Conservation (phyloP, 2,329 filamentous ascomycete species). For the Cercospora berteroae region DNA sequence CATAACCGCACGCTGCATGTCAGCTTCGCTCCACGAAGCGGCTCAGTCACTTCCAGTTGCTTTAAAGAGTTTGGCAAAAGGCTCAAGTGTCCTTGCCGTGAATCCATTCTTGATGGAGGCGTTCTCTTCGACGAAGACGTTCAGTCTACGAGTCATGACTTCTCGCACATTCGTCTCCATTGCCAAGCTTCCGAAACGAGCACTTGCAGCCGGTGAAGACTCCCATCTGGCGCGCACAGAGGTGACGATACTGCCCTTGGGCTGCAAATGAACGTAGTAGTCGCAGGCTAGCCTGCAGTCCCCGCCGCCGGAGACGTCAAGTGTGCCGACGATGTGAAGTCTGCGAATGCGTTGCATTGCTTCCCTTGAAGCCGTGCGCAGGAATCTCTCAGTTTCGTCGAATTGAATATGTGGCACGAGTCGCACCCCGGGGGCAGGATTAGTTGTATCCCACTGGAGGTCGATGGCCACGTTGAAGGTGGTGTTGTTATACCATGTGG, state of each 20-base stretch:
- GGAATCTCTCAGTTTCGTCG: background rate
- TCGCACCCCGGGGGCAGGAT: background rate
- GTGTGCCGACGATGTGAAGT: background rate
- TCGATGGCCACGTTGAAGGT: slow-evolving; percentile 1
- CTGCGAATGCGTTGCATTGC: background rate
- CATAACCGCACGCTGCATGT: background rate
- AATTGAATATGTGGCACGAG: background rate
- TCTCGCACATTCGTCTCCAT: background rate
- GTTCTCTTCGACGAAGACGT: background rate
- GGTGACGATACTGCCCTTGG: background rate
- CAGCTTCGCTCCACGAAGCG: background rate
- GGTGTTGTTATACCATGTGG: background rate
- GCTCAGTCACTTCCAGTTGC: background rate
- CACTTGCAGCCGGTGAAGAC: background rate
- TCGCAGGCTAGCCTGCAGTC: background rate
- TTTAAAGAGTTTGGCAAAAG: background rate
- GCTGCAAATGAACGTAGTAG: background rate
- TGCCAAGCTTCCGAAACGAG: background rate
- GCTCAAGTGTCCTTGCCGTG: background rate
- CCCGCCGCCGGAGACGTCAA: background rate
- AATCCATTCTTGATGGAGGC: background rate
- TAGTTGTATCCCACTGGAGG: background rate
- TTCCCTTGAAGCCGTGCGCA: background rate
- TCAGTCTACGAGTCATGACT: background rate
- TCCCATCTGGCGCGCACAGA: background rate